A percentile compares a stretch with the other conserved stretches of the same genome.
These are phyloP conservation scores for Niebla homalea DNA, from an alignment of 495 filamentous ascomycete genomes.

Conservation along the genomic window DNA sequence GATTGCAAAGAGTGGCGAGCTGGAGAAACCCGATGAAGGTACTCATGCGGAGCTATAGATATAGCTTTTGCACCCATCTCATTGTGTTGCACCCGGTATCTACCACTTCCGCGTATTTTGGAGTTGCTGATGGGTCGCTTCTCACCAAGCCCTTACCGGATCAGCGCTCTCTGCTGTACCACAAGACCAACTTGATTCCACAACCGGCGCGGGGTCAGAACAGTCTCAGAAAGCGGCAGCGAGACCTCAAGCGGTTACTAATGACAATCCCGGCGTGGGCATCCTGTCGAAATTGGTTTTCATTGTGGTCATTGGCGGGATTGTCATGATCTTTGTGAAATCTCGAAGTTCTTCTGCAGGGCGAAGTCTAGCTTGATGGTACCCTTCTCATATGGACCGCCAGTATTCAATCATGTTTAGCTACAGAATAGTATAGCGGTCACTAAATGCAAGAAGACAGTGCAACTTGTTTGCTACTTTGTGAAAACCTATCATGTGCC, in stretches of 20 bases:
- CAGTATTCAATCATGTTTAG: too few relatives aligned
- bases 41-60: slow-evolving; percentile 89
- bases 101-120: slow-evolving; percentile 10
- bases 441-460: too few relatives aligned
- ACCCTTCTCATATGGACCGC: too few relatives aligned
- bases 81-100: slow-evolving; percentile 9
- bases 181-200: slow-evolving; percentile 27
- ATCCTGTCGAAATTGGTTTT: slow-evolving; percentile 30
- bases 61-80: slow-evolving; percentile 18
- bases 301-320: slow-evolving; percentile 27
- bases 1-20: slow-evolving; percentile 90
- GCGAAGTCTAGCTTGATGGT: slow-evolving; percentile 31
- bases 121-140: slow-evolving; percentile 28
- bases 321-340: slow-evolving; percentile 27
- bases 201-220: slow-evolving; percentile 11
- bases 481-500: too few relatives aligned
- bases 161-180: slow-evolving; percentile 20
- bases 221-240: slow-evolving; percentile 1
- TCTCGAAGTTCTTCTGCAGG: slow-evolving; percentile 17
- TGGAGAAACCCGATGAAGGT: slow-evolving; percentile 86
- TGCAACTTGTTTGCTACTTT: too few relatives aligned
- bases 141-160: slow-evolving; percentile 22
- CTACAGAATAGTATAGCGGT: too few relatives aligned
- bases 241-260: slow-evolving; percentile 13
- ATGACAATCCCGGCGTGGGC: slow-evolving; percentile 17